These are phyloP conservation scores for Hordeum marinum DNA, from an alignment of 176 grass and related monocot genomes.

Conservation along the genomic window DNA sequence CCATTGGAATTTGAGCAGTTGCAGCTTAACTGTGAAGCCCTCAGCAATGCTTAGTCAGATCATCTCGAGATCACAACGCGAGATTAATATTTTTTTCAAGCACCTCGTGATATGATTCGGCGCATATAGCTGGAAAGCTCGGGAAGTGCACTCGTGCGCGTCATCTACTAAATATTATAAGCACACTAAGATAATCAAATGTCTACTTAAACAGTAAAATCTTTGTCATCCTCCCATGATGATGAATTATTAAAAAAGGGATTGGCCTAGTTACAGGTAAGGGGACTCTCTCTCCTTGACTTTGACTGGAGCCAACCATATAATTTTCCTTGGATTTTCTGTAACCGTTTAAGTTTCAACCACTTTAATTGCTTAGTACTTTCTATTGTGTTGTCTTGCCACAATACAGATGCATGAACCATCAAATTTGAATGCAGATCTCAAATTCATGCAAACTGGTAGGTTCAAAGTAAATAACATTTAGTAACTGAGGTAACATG, in stretches of 20 bases:
- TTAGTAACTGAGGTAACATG: constrained; percentile 3
- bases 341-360: constrained; percentile 11
- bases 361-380: constrained; percentile 23
- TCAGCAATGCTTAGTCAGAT: constrained; percentile 30
- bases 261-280: constrained; percentile 38
- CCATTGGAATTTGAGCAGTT: constrained; percentile 42
- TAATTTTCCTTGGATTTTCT: constrained; percentile 25
- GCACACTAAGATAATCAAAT: constrained; percentile 33
- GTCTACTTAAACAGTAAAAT: constrained; percentile 69
- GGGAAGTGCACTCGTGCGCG: constrained; percentile 89
- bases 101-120: constrained; percentile 64
- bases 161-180: constrained; percentile 65
- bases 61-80: constrained; percentile 52
- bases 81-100: constrained; percentile 41
- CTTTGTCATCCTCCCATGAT: constrained; percentile 72
- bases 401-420: neutral
- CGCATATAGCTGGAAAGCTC: constrained; percentile 76
- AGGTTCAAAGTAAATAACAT: neutral
- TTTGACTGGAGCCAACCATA: constrained; percentile 53
- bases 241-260: constrained; percentile 48
- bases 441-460: neutral
- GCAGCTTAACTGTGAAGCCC: constrained; percentile 39
- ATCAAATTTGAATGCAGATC: constrained; percentile 13
- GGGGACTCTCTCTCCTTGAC: constrained; percentile 36
- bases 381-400: neutral